These are phyloP conservation scores for Talaromyces albobiverticillius DNA, from an alignment of 2,329 filamentous ascomycete species.

Conservation along the genomic window DNA sequence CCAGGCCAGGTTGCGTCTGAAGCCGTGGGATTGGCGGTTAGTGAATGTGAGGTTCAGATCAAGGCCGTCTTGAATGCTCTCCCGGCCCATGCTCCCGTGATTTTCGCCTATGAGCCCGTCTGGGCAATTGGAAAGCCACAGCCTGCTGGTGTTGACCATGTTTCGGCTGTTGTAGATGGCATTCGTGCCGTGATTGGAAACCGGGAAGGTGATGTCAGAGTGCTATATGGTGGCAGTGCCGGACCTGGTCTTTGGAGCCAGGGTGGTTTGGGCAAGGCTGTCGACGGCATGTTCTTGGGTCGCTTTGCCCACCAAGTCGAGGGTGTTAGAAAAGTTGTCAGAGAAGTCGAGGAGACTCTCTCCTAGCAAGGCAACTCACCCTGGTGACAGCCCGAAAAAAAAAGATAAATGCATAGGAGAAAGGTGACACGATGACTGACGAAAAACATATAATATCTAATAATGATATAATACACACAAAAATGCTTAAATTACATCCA, in stretches of 20 bases:
- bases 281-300: constrained; percentile 79
- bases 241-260: constrained; percentile 68
- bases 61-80: constrained; percentile 61
- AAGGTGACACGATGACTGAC: not conserved
- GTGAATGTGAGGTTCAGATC: constrained; percentile 66
- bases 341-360: constrained; percentile 60
- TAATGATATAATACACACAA: constrained; percentile 1
- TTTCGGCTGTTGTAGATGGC: constrained; percentile 66
- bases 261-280: constrained; percentile 58
- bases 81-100: constrained; percentile 62
- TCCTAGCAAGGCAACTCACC: not conserved
- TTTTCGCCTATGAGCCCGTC: constrained; percentile 83
- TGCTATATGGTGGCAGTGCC: constrained; percentile 80
- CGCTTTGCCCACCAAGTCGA: constrained; percentile 75
- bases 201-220: constrained; percentile 59
- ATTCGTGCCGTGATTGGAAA: constrained; percentile 55
- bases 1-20: constrained; percentile 45
- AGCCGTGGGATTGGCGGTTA: constrained; percentile 57
- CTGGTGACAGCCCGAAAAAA: too few relatives aligned
- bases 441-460: not conserved
- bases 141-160: constrained; percentile 70
- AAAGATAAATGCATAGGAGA: not conserved
- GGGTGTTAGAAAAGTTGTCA: constrained; percentile 68
- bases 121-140: constrained; percentile 79
- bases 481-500: constrained; percentile 6